These are phyloP conservation scores for Wickerhamomyces sydowiorum DNA, from an alignment of 805 yeast genomes.

Conservation along the genomic window DNA sequence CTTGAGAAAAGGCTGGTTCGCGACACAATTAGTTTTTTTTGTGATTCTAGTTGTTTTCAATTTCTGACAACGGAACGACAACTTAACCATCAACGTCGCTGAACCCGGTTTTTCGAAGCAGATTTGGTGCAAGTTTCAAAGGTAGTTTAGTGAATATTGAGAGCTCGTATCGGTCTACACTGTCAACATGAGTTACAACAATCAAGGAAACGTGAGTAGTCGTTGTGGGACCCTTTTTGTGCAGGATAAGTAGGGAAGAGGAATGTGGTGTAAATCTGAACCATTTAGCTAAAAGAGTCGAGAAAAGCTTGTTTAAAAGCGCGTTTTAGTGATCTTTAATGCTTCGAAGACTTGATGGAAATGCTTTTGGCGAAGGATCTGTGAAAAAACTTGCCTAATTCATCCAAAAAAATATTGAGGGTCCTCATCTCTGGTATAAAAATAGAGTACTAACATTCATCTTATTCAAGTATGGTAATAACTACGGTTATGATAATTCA, in stretches of 20 bases:
- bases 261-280: background rate
- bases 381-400: too few relatives aligned
- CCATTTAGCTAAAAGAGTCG: too few relatives aligned
- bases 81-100: too few relatives aligned
- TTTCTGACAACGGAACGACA: background rate
- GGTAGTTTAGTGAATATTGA: background rate
- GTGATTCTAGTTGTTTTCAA: background rate
- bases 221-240: background rate
- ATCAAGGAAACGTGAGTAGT: background rate
- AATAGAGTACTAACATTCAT: background rate
- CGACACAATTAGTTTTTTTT: background rate
- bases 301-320: too few relatives aligned
- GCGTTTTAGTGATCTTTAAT: too few relatives aligned
- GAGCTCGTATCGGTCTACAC: too few relatives aligned
- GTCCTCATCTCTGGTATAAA: background rate
- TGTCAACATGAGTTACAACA: background rate
- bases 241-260: background rate
- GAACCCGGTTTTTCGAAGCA: too few relatives aligned
- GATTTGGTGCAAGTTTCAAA: too few relatives aligned
- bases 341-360: too few relatives aligned
- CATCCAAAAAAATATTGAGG: too few relatives aligned
- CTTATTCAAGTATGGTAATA: constrained; percentile 1
- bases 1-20: too few relatives aligned
- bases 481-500: constrained; percentile 2
- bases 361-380: too few relatives aligned